These are phyloP conservation scores for Cruciata laevipes DNA, from an alignment of 257 asterid species.

Conservation along the genomic window DNA sequence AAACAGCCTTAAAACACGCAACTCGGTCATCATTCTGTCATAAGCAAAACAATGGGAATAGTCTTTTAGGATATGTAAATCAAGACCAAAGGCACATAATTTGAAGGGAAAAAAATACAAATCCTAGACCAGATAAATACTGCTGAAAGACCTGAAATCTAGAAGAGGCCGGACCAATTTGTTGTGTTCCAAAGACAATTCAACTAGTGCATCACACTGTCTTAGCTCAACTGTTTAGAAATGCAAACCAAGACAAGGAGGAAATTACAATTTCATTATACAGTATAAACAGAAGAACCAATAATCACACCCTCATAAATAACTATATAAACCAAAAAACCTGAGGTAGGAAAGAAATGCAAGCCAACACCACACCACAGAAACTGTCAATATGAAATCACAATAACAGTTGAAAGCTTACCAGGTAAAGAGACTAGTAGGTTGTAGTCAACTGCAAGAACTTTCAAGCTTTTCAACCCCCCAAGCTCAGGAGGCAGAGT, in stretches of 20 bases:
- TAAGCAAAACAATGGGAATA: constrained; percentile 41
- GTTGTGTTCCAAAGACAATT: constrained; percentile 97
- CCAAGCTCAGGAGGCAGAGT: constrained; percentile 96
- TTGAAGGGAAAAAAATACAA: constrained; percentile 8
- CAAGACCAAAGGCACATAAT: constrained; percentile 7
- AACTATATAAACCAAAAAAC: neutral
- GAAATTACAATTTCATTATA: neutral
- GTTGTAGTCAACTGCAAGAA: constrained; percentile 87
- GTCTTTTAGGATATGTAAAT: constrained; percentile 22
- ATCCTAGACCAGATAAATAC: constrained; percentile 15
- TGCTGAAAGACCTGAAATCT: constrained; percentile 84
- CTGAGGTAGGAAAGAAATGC: neutral
- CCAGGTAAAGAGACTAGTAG: constrained; percentile 89
- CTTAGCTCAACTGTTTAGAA: constrained; percentile 71
- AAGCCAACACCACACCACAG: neutral
- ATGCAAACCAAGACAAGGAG: constrained; percentile 19
- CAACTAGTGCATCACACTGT: constrained; percentile 78
- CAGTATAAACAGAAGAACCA: neutral
- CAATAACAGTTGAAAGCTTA: constrained; percentile 27
- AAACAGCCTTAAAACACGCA: constrained; percentile 82
- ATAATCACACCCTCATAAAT: neutral
- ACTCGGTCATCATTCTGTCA: constrained; percentile 85
- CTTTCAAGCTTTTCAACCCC: constrained; percentile 75
- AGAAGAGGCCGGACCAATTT: constrained; percentile 97
- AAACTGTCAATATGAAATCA: neutral